Conservation (phyloP, 768 basidiomycete species). For the Cyclocybe cylindracea region DNA sequence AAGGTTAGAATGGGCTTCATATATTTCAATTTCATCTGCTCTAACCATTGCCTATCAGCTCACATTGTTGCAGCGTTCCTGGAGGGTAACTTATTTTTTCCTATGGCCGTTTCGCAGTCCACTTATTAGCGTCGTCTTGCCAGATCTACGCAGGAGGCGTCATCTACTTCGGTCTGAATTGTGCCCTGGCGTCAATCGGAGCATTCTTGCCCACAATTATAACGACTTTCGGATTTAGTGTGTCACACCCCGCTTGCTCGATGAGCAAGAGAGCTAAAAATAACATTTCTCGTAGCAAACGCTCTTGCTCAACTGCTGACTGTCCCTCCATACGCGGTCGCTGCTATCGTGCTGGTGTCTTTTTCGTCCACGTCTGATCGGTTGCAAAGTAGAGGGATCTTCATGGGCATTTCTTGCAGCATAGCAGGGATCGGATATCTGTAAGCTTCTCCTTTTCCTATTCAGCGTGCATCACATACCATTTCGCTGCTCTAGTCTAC, state of each 20-base stretch:
- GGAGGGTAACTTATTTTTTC: constrained; percentile 51
- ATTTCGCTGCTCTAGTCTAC: constrained; percentile 38
- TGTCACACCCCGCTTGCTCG: constrained; percentile 21
- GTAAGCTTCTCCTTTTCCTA: constrained; percentile 34
- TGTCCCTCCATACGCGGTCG: constrained; percentile 79
- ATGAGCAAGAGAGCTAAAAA: not conserved
- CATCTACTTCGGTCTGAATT: constrained; percentile 79
- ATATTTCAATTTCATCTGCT: not conserved
- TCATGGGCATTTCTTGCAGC: constrained; percentile 43
- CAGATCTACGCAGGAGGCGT: constrained; percentile 65
- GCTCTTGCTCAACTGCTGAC: constrained; percentile 73
- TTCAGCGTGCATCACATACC: not conserved
- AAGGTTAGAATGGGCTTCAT: constrained; percentile 36
- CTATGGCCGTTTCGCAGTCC: not conserved
- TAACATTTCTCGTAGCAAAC: constrained; percentile 41
- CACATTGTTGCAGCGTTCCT: constrained; percentile 67
- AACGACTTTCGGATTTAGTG: constrained; percentile 70
- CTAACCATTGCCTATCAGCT: constrained; percentile 31
- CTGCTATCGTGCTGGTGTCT: constrained; percentile 59
- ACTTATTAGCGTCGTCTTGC: not conserved
- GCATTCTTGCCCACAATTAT: constrained; percentile 87
- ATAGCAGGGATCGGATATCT: constrained; percentile 65
- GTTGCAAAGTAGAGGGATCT: constrained; percentile 57
- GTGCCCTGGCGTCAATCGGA: constrained; percentile 75
- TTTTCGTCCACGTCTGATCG: constrained; percentile 68